Base-by-base conservation (phyloP, 768 basidiomycete species). In the Phlegmacium glaucopus region DNA sequence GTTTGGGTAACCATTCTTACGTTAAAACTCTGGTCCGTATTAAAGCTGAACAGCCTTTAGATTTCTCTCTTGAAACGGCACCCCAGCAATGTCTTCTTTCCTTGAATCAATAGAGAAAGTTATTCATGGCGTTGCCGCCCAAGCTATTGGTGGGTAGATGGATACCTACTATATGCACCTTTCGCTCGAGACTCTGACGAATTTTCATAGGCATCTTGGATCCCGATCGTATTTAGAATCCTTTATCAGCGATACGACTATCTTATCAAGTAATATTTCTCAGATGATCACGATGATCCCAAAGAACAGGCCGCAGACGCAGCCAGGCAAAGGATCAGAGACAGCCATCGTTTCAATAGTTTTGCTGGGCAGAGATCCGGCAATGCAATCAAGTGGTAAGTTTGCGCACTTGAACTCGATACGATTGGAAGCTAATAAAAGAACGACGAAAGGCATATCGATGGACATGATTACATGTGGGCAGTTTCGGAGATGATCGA, bases 391-490 rank as follows among this genome's bases (percentile, higher is more conserved):
- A 97, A 96, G 68, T 97, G 90, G 89, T 87, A 47, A 18, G 66
- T 49, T 30, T n/a, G n/a, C n/a, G n/a, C n/a, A n/a, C n/a, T n/a
- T n/a, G n/a, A n/a, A n/a, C n/a, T n/a, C n/a, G n/a, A n/a, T n/a
- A n/a, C n/a, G n/a, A n/a, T n/a, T n/a, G n/a, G n/a, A n/a, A n/a
- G n/a, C n/a, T n/a, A n/a, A n/a, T n/a, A n/a, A n/a, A n/a, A n/a
- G n/a, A n/a, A n/a, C n/a, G n/a, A n/a, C n/a, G n/a, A n/a, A n/a
- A 69, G 86, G 85, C 92, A 94, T 61, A 78, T 95, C 39, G 94
- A 95, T 57, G 95, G 95, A 0, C 91, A 96, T 48, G 94, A 98
- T 68, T 98, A 95, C 64, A 89, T 97, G 78, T 97, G 87, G 79
- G 94, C 95, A 0, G 62, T 96, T 28, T 91, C 90, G 1, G 92